Conservation (phyloP, 2,329 filamentous ascomycete species). For the Diaporthe sp. region DNA sequence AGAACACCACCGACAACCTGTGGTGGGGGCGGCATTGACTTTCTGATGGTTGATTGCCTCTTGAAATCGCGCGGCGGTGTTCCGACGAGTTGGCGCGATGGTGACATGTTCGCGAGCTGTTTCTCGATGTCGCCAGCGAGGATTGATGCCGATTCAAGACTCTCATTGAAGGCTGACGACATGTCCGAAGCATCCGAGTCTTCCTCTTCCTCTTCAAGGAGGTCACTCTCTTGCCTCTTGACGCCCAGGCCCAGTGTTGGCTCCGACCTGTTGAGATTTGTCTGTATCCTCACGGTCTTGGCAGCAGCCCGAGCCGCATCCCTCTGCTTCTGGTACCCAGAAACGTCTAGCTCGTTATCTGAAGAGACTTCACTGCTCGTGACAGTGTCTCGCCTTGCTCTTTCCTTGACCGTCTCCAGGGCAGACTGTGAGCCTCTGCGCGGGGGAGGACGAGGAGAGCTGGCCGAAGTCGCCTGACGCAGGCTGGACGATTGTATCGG, state of each 20-base stretch:
- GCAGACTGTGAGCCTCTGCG: conserved; percentile 80
- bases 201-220: conserved; percentile 70
- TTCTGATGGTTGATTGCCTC: conserved; percentile 74
- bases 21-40: conserved; percentile 68
- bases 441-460: conserved; percentile 62
- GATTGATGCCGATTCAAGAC: conserved; percentile 79
- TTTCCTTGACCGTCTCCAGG: conserved; percentile 77
- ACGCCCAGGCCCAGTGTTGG: conserved; percentile 54
- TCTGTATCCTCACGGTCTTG: conserved; percentile 65
- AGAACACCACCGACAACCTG: conserved; percentile 74
- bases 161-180: conserved; percentile 75
- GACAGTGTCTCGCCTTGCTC: conserved; percentile 80
- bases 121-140: conserved; percentile 74
- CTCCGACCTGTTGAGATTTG: conserved; percentile 65
- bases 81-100: conserved; percentile 72
- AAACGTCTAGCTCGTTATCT: conserved; percentile 82
- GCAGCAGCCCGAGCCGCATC: conserved; percentile 72
- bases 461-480: conserved; percentile 65
- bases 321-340: conserved; percentile 74
- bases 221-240: conserved; percentile 62
- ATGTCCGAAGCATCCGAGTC: conserved; percentile 74
- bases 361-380: conserved; percentile 88
- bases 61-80: conserved; percentile 73
- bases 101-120: conserved; percentile 62
- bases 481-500: conserved; percentile 79